These are phyloP conservation scores for Tylopilus intermedius DNA, from an alignment of 768 basidiomycete genomes.

Conservation along the genomic window DNA sequence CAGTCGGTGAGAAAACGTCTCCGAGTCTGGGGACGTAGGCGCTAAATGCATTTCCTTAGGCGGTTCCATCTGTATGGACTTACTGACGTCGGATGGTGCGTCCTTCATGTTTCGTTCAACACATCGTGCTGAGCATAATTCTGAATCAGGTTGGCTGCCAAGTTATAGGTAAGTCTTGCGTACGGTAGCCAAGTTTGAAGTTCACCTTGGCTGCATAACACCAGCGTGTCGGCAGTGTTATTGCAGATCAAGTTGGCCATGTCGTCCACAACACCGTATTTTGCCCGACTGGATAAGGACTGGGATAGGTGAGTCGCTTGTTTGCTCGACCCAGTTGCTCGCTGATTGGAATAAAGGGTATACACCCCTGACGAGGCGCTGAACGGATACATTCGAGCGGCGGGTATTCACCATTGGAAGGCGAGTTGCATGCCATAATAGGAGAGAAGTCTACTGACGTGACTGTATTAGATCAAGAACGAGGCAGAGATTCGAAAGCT, in stretches of 20 bases:
- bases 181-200: neutral
- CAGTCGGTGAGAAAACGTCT: conserved; percentile 40
- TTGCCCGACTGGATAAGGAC: conserved; percentile 47
- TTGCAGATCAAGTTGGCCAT: conserved; percentile 68
- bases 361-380: conserved; percentile 57
- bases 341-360: conserved; percentile 12
- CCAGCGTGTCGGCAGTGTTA: conserved; percentile 40
- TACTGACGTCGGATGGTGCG: conserved; percentile 54
- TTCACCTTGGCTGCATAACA: neutral
- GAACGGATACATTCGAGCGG: conserved; percentile 61
- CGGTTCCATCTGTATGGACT: conserved; percentile 73
- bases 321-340: neutral
- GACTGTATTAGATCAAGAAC: conserved; percentile 21
- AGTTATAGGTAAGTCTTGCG: conserved; percentile 47
- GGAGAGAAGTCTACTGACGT: neutral
- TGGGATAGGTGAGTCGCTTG: conserved; percentile 42
- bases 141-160: conserved; percentile 46
- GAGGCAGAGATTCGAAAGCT: conserved; percentile 16
- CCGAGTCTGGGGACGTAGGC: neutral
- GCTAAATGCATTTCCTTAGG: conserved; percentile 32
- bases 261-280: conserved; percentile 59
- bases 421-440: conserved; percentile 25
- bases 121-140: neutral
- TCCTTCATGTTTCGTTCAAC: neutral
- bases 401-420: conserved; percentile 60